A percentile compares a stretch with the other conserved stretches of the same genome.
phyloP scores from a whole-genome alignment of 305 asterid genomes.

The Galium porrigens region DNA sequence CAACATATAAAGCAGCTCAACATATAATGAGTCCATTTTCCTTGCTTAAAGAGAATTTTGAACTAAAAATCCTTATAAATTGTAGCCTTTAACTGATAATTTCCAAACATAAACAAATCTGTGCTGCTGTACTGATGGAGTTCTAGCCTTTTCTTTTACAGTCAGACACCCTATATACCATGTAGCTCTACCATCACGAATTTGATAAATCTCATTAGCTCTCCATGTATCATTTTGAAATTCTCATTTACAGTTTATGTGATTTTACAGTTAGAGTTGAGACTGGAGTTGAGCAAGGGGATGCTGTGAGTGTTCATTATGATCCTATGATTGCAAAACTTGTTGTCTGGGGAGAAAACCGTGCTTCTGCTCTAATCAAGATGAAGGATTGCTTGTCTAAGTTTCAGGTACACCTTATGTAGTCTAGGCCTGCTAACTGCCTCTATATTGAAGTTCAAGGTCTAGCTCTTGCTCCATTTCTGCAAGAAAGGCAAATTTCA shows the following conservation, averaged over 20 bases:
- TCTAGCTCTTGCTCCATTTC: neutral
- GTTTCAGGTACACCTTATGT: slow-evolving; percentile 50
- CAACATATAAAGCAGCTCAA: neutral
- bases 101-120: neutral
- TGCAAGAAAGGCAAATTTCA: neutral
- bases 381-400: slow-evolving; percentile 73
- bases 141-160: neutral
- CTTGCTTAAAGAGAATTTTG: neutral
- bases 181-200: neutral
- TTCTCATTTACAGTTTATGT: slow-evolving; percentile 1
- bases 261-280: slow-evolving; percentile 71
- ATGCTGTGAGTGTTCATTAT: slow-evolving; percentile 87
- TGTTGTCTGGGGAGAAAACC: slow-evolving; percentile 91
- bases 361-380: slow-evolving; percentile 60
- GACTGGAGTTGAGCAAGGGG: slow-evolving; percentile 95
- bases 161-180: neutral
- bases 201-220: neutral
- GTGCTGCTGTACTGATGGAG: neutral
- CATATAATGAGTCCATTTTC: neutral
- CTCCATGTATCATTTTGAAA: slow-evolving; percentile 11
- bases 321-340: slow-evolving; percentile 99
- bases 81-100: neutral
- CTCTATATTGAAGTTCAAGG: slow-evolving; percentile 8
- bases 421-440: neutral
- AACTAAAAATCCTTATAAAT: neutral